A percentile compares a stretch with the other conserved stretches of the same genome.
Evolutionary conservation across 192 early-diverging fungal species (phyloP).

Genomic region (Pilobolus umbonatus): DNA sequence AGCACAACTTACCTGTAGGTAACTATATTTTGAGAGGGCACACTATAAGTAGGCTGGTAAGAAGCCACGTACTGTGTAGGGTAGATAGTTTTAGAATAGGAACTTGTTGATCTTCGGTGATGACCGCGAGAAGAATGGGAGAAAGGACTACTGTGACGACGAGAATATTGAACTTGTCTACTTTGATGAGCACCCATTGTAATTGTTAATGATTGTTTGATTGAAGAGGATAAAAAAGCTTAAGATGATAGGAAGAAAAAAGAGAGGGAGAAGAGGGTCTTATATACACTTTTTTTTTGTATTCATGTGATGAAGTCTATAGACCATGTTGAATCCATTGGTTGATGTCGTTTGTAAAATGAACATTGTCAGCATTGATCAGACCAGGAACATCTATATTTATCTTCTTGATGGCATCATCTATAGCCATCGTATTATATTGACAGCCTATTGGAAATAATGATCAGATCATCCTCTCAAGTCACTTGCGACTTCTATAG

Average conservation of each 20-base stretch:
- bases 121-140: no score
- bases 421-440: conserved; percentile 10
- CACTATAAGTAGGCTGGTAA: no score
- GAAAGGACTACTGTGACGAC: no score
- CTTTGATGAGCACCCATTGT: not conserved
- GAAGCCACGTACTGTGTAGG: no score
- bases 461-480: not conserved
- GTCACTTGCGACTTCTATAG: not conserved
- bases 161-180: not conserved
- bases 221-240: not conserved
- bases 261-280: not conserved
- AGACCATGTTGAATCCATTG: conserved; percentile 14
- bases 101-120: no score
- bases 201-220: not conserved
- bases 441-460: conserved; percentile 17
- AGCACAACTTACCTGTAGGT: no score
- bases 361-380: conserved; percentile 17
- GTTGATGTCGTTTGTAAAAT: conserved; percentile 12
- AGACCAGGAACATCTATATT: conserved; percentile 22
- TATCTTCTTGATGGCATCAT: conserved; percentile 22
- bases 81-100: no score
- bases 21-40: no score
- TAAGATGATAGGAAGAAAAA: not conserved
- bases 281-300: not conserved
- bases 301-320: conserved; percentile 5